Base-by-base conservation (phyloP, 208 protist genomes). In the Leishmania guyanensis region DNA sequence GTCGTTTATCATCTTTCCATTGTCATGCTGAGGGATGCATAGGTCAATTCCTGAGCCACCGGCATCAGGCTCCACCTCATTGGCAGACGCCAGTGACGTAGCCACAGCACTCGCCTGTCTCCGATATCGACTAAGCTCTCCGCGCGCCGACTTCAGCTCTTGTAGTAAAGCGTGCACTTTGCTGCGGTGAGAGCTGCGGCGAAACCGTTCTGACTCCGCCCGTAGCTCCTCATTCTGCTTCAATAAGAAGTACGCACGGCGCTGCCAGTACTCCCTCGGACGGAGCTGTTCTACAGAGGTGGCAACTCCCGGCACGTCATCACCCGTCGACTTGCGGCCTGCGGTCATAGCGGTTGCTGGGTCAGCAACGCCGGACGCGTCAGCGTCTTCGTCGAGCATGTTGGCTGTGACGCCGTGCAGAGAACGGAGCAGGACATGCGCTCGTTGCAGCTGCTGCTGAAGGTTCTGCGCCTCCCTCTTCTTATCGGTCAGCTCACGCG, bases 121-220 rank as follows among this genome's bases (percentile, higher is more conserved):
- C 43, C 71, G 80, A 33, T 89, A 85, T 0, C 88, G 88, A 5
- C 65, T 53, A 5, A 94, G 81, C 79, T 91, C 83, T 2, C 75
- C 75, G 12, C 85, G 78, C 65, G 86, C 85, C 14, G 88, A 83
- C 60, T 89, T 77, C 54, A 94, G 75, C 77, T 93, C 90, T 16
- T 81, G 66, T 29, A 80, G 76, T 39, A 93, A 66, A 64, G 86
- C 84, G 6, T 81, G 88, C 33, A 90, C 80, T 12, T 90, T 87
- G 33, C 60, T 75, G 14, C 86, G 85, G 8, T 90, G 90, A 2
- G 84, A 84, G 79, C 92, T 87, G 22, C 88, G 80, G 36, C 86
- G 75, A 60, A 87, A 81, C 16, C 36, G 58, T 4, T 80, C 82
- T n/a, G 91, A 74, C 77, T 94, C 85, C 36, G 46, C 58, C 58